phyloP scores from a whole-genome alignment of 768 basidiomycete genomes.

The Coprinopsis marcescibilis region DNA sequence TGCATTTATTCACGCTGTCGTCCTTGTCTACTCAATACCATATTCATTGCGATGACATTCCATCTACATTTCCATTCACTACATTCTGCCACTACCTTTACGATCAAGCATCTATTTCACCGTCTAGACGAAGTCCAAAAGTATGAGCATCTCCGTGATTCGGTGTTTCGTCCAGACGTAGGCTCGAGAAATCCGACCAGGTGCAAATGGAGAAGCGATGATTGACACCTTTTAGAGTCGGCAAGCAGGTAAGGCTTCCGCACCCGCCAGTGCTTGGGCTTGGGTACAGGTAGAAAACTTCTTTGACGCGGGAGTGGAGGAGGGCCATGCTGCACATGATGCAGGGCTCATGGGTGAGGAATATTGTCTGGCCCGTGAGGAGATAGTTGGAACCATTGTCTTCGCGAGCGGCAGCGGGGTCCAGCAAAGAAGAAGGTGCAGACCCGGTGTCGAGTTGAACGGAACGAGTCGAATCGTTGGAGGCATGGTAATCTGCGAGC shows the following conservation, averaged over 20 bases:
- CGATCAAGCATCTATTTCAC: no score
- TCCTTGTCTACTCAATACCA: no score
- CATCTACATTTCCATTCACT: no score
- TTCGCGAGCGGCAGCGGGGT: conserved; percentile 8
- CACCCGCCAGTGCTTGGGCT: conserved; percentile 84
- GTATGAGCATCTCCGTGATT: no score
- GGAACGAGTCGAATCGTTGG: conserved; percentile 7
- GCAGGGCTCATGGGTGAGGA: conserved; percentile 95
- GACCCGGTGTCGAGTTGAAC: background rate
- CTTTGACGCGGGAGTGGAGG: conserved; percentile 88
- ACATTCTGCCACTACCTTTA: no score
- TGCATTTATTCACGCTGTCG: no score
- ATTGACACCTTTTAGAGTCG: conserved; percentile 80
- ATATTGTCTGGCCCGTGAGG: conserved; percentile 76
- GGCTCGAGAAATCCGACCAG: conserved; percentile 41
- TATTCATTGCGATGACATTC: no score
- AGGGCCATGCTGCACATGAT: conserved; percentile 98
- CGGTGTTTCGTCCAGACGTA: no score
- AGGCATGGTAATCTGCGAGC: conserved; percentile 52
- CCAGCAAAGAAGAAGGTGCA: no score
- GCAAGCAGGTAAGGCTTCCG: conserved; percentile 69
- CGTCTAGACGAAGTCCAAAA: no score
- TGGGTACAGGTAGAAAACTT: conserved; percentile 69
- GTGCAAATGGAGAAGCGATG: conserved; percentile 74
- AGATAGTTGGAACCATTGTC: conserved; percentile 79